Evolutionary conservation across 176 grass and related monocot genomes (phyloP), one percentile per base, ranked within the genome.

Genomic region (Hyparrhenia diplandra): DNA sequence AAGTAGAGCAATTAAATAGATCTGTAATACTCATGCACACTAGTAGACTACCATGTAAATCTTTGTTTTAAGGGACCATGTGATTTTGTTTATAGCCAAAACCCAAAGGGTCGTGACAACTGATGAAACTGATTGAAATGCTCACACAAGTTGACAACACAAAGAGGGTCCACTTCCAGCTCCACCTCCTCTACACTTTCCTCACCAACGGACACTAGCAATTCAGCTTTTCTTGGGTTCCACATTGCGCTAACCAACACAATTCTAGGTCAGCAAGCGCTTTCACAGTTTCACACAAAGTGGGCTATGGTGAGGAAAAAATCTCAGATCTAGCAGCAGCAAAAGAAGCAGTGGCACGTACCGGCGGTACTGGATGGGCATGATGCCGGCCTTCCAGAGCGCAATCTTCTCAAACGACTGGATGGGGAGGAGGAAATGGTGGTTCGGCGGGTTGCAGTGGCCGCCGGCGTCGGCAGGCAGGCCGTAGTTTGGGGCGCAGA

Each of bases 401-500:
- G 96, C 96, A 71, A 99, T 99, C 86, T 99, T 99, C 82, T 99
- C 96, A 49, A 99, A 99, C 1, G 92, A 82, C 85, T 99, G 92
- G 91, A 99, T 99, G 21, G 92, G 96, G n/a, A 99, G 90, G 78
- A 99, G 89, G 79, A 99, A 82, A 40, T 99, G 96, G 76, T 99
- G 90, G 78, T 95, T 98, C 69, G 96, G 96, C 41, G 76, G 86
- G 83, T 98, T 98, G 84, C 96, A 98, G 76, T 93, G 76, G 35
- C 96, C 96, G 41, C 96, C 92, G 46, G 92, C 92, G 74, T 99
- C 92, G 34, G 81, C 78, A 2, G 92, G 82, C 18, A 99, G 87
- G 30, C 92, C 96, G 57, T 90, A 93, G 87, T 99, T 99, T 0
- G 96, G 96, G 3, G 96, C 88, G 85, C 96, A 99, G 83, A 99